phyloP scores from a whole-genome alignment of 225 moss, liverwort and hornwort genomes.

The Bryum argenteum region DNA sequence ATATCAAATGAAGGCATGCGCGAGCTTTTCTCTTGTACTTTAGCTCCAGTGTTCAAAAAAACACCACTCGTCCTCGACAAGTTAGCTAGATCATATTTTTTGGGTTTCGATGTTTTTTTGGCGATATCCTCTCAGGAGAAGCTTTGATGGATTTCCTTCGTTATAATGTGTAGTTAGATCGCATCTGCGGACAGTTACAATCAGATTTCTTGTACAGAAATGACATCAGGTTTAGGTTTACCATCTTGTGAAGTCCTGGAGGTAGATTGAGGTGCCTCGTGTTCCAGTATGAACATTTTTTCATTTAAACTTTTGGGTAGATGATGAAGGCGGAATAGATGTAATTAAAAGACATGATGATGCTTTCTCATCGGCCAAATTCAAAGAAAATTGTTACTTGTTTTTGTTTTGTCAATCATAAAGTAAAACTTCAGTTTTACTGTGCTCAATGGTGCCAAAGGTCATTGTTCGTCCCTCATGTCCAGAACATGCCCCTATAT shows the following conservation, averaged over 20 bases:
- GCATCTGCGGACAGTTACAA: slow-evolving; percentile 8
- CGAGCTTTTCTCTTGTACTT: slow-evolving; percentile 19
- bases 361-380: too few relatives aligned
- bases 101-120: slow-evolving; percentile 24
- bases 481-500: too few relatives aligned
- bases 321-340: too few relatives aligned
- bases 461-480: too few relatives aligned
- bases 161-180: neutral
- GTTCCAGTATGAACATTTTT: neutral
- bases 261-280: slow-evolving; percentile 23
- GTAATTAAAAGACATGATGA: too few relatives aligned
- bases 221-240: slow-evolving; percentile 25
- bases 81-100: slow-evolving; percentile 23
- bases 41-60: slow-evolving; percentile 17
- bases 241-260: slow-evolving; percentile 20
- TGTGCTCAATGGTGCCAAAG: too few relatives aligned
- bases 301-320: neutral
- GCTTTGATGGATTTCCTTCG: slow-evolving; percentile 2
- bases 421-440: too few relatives aligned
- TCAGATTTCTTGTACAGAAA: slow-evolving; percentile 30
- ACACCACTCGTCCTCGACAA: neutral
- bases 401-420: too few relatives aligned
- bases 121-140: slow-evolving; percentile 23
- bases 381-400: too few relatives aligned
- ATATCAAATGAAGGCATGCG: neutral